A percentile compares a stretch with the other conserved stretches of the same genome.
phyloP scores from a whole-genome alignment of 176 grass and related monocot species.

The Chrysopogon serrulatus region DNA sequence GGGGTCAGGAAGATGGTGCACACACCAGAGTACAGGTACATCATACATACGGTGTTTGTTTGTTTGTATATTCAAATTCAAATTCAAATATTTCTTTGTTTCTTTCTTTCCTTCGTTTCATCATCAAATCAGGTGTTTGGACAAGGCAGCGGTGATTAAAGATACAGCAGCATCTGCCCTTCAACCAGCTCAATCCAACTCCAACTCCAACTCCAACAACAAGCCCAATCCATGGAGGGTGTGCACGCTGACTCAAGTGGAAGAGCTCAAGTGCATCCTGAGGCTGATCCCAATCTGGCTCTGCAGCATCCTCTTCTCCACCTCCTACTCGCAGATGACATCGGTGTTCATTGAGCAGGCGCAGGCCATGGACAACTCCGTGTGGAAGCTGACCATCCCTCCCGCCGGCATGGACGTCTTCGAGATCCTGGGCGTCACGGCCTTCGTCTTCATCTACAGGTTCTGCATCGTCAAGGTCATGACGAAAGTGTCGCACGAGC shows the following conservation, averaged over 20 bases:
- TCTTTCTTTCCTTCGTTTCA: background rate
- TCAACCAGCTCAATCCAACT: background rate
- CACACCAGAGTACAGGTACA: constrained; percentile 35
- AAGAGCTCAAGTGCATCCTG: constrained; percentile 60
- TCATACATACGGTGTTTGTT: background rate
- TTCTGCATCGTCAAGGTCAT: constrained; percentile 15
- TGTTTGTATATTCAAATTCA: no score
- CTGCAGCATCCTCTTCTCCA: constrained; percentile 59
- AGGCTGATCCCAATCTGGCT: constrained; percentile 50
- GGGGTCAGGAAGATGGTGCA: constrained; percentile 42
- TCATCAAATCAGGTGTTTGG: constrained; percentile 14
- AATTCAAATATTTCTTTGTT: background rate
- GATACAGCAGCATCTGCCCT: background rate
- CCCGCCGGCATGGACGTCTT: constrained; percentile 39
- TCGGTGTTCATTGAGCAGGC: constrained; percentile 60
- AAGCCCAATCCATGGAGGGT: constrained; percentile 11
- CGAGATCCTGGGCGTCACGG: constrained; percentile 43
- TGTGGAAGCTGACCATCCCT: constrained; percentile 26
- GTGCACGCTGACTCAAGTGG: constrained; percentile 56
- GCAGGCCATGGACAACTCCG: constrained; percentile 29
- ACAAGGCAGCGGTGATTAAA: constrained; percentile 44
- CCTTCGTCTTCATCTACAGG: constrained; percentile 43
- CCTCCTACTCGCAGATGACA: constrained; percentile 49
- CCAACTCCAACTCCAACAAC: no score
- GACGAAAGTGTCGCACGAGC: constrained; percentile 17